These are phyloP conservation scores for Fusarium falciforme DNA, from an alignment of 2,329 filamentous ascomycete genomes.

Conservation along the genomic window DNA sequence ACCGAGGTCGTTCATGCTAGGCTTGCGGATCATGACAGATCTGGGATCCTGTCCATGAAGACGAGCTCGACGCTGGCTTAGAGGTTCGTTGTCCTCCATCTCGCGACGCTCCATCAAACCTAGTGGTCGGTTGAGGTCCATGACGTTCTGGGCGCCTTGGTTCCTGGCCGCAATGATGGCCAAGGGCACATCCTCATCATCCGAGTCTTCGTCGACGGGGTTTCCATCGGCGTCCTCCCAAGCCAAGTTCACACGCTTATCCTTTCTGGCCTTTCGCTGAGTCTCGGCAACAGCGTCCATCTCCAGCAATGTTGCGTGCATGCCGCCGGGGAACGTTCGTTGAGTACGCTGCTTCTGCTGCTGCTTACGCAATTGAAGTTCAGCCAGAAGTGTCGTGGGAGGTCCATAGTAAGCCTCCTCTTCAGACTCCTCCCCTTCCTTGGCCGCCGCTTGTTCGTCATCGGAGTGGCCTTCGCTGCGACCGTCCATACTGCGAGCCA, in stretches of 20 bases:
- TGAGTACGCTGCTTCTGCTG: conserved; percentile 83
- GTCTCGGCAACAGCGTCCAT: conserved; percentile 91
- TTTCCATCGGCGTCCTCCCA: conserved; percentile 80
- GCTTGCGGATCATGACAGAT: conserved; percentile 51
- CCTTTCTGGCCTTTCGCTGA: conserved; percentile 78
- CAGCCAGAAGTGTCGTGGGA: conserved; percentile 91
- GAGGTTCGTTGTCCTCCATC: conserved; percentile 91
- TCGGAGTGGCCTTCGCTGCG: conserved; percentile 38
- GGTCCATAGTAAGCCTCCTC: conserved; percentile 71
- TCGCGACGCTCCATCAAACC: conserved; percentile 85
- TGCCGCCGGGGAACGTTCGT: conserved; percentile 77
- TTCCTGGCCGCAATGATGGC: conserved; percentile 78
- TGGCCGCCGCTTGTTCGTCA: conserved; percentile 51
- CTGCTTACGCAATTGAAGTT: conserved; percentile 90
- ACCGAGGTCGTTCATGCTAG: conserved; percentile 58
- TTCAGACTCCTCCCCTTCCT: conserved; percentile 58
- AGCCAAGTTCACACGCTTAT: conserved; percentile 84
- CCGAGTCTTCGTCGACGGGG: conserved; percentile 57
- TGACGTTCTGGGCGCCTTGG: conserved; percentile 61
- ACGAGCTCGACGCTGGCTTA: conserved; percentile 80
- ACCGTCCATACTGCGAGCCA: conserved; percentile 45
- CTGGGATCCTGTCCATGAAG: conserved; percentile 72
- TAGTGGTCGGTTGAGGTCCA: conserved; percentile 72
- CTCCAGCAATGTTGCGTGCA: conserved; percentile 90
- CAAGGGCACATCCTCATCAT: conserved; percentile 89